Base-by-base conservation (phyloP, 495 filamentous ascomycete genomes). In the Lophiotrema nucula region DNA sequence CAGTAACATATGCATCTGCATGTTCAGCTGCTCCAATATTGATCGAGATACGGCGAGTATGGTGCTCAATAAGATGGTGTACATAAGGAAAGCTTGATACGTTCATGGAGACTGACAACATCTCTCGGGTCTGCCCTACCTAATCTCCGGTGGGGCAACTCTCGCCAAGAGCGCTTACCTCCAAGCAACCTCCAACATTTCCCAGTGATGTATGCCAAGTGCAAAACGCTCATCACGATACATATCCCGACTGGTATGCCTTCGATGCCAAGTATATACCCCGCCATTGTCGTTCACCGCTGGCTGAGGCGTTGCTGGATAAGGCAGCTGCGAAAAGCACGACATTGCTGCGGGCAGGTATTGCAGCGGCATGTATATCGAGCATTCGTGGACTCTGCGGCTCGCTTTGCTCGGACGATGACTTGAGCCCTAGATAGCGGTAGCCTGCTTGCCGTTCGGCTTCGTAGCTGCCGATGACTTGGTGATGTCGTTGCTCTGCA, bases 181-280 rank as follows among this genome's bases (percentile, higher is more conserved):
- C n/a, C n/a, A n/a, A 15, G 45, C n/a, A 45, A 23, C 23, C 45
- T 18, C 28, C 39, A 12, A 19, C 6, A 3, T 8, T 42, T 46
- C n/a, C n/a, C n/a, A n/a, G n/a, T 59, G 47, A 59, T 52, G 47
- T 59, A 6, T 42, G 56, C 56, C 56, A 59, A 59, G 56, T 18
- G 19, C 12, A 59, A 52, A 35, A 35, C 47, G 31, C 8, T 39
- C 26, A 41, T 47, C 48, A 25, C 24, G 1, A 5, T 31, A 16
- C 18, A 11, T 47, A 23, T 33, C 38, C 4, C 1, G n/a, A n/a
- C n/a, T n/a, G n/a, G n/a, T n/a, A n/a, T n/a, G n/a, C n/a, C n/a
- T 39, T 10, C 13, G 11, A 35, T 23, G 57, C 57, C 57, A 60
- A 60, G 57, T 23, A 5, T 5, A 52, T 54, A 60, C 57, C 57